Percentiles rank a stretch among this genome's conserved stretches.
Evolutionary conservation across 352 stramenopile species (phyloP).

Genomic region (Phytopythium montanum): DNA sequence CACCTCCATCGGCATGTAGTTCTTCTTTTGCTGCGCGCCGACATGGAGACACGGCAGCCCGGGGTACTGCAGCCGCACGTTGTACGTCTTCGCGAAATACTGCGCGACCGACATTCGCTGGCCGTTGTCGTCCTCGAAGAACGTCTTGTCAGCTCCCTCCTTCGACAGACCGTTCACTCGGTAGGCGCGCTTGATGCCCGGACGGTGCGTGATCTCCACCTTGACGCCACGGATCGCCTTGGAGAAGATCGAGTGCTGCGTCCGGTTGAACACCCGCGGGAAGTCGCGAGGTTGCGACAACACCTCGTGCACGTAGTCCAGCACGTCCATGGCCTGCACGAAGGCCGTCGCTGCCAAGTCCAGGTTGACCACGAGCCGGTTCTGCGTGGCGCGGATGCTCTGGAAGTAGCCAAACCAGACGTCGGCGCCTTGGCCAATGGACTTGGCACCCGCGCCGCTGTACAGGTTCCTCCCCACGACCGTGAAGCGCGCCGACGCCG

Average conservation of each 20-base stretch:
- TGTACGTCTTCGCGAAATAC: constrained; percentile 60
- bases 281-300: constrained; percentile 18
- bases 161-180: constrained; percentile 63
- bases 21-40: constrained; percentile 66
- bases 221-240: constrained; percentile 68
- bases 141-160: constrained; percentile 38
- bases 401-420: constrained; percentile 78
- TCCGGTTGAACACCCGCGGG: constrained; percentile 27
- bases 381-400: constrained; percentile 64
- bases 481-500: constrained; percentile 47
- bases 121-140: constrained; percentile 57
- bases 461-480: constrained; percentile 62
- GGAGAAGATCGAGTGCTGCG: constrained; percentile 41
- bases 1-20: constrained; percentile 82
- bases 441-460: constrained; percentile 23
- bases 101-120: constrained; percentile 40
- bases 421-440: constrained; percentile 58
- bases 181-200: constrained; percentile 48
- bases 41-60: constrained; percentile 78
- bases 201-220: constrained; percentile 59
- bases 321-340: constrained; percentile 52
- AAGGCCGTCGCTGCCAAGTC: constrained; percentile 73
- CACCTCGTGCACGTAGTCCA: constrained; percentile 42
- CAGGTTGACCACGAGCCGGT: constrained; percentile 59
- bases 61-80: constrained; percentile 56